phyloP scores from a whole-genome alignment of 164 flowering plant species.

The Vitis rotundifolia region DNA sequence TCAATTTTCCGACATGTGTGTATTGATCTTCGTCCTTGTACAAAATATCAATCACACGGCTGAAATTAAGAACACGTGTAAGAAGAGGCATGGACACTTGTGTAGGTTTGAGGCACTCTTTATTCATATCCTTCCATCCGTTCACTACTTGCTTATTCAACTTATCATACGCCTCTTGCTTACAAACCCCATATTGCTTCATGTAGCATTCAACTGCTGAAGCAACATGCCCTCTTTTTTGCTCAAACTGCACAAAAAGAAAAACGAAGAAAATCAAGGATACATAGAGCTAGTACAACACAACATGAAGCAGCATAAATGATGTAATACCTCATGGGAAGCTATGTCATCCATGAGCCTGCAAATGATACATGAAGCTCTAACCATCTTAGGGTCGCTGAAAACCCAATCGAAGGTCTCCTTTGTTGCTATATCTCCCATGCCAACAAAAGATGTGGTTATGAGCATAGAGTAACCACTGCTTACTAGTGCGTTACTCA shows the following conservation, averaged over 20 bases:
- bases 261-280: not conserved
- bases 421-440: slow-evolving; percentile 11
- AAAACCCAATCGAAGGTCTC: not conserved
- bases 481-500: not conserved
- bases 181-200: slow-evolving; percentile 17
- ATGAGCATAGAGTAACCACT: not conserved
- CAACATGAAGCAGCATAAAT: too few relatives aligned
- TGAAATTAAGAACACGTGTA: not conserved
- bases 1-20: too few relatives aligned
- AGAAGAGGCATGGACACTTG: not conserved
- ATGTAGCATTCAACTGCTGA: slow-evolving; percentile 23
- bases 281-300: too few relatives aligned
- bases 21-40: not conserved
- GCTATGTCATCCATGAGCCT: slow-evolving; percentile 13
- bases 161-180: slow-evolving; percentile 9
- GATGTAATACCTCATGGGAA: slow-evolving; percentile 3
- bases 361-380: not conserved
- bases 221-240: slow-evolving; percentile 19
- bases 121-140: slow-evolving; percentile 23
- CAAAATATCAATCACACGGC: not conserved
- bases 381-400: not conserved
- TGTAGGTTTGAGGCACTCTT: slow-evolving; percentile 11
- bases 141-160: slow-evolving; percentile 2
- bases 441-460: not conserved
- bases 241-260: slow-evolving; percentile 14